Evolutionary conservation across 805 yeast species (phyloP).

Genomic region (Lipomyces yamadae): DNA sequence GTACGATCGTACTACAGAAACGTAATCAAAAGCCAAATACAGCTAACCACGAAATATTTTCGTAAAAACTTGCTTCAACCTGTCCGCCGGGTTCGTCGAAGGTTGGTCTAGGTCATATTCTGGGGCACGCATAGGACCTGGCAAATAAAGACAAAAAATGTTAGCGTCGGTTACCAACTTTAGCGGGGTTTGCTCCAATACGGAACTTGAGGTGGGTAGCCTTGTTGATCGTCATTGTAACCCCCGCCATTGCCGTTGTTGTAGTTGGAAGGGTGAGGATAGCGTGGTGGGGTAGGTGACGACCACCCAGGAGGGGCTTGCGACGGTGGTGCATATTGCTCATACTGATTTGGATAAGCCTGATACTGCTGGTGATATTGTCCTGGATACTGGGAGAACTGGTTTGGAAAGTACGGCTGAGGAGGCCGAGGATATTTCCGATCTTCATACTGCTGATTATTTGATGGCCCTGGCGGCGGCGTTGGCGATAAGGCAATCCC

Average conservation of each 20-base stretch:
- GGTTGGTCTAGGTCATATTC: background rate
- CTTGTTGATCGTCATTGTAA: background rate
- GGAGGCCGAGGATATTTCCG: slow-evolving; percentile 14
- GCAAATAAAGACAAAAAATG: background rate
- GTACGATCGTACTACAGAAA: background rate
- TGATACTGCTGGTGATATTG: slow-evolving; percentile 16
- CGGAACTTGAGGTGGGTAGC: slow-evolving; percentile 7
- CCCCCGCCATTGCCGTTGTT: slow-evolving; percentile 6
- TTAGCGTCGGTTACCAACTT: background rate
- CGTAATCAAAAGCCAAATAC: background rate
- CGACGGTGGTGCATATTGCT: slow-evolving; percentile 9
- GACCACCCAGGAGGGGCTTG: background rate
- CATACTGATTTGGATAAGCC: background rate
- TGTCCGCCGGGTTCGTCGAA: background rate
- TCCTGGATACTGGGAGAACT: background rate
- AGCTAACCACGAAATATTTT: background rate
- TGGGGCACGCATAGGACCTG: background rate
- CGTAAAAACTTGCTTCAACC: background rate
- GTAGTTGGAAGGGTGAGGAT: background rate
- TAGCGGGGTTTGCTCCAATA: slow-evolving; percentile 13
- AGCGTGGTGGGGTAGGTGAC: background rate
- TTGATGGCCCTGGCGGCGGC: background rate
- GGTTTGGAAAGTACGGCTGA: slow-evolving; percentile 11
- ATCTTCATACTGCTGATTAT: slow-evolving; percentile 28
- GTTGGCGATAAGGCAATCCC: background rate